Conservation (phyloP, 805 yeast species). For the Pachysolen tannophilus region DNA sequence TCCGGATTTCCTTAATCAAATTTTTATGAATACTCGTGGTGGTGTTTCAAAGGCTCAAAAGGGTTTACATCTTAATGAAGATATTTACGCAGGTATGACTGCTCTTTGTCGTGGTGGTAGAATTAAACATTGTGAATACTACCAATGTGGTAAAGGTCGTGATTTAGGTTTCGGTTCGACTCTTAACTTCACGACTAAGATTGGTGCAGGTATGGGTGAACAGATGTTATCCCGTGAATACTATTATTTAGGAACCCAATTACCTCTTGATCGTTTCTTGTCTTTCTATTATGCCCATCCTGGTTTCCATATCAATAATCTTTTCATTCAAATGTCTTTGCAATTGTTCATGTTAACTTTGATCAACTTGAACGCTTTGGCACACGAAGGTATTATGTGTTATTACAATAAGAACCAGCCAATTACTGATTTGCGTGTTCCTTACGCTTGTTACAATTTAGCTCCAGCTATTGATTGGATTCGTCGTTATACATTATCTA, state of each 20-base stretch:
- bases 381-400: constrained; percentile 67
- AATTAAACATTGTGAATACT: constrained; percentile 80
- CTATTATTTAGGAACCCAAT: constrained; percentile 71
- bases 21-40: constrained; percentile 79
- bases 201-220: constrained; percentile 93
- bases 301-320: constrained; percentile 78
- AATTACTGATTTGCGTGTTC: constrained; percentile 55
- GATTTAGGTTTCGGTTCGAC: constrained; percentile 84
- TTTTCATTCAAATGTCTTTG: constrained; percentile 69
- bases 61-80: constrained; percentile 81
- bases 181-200: constrained; percentile 77
- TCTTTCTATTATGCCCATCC: constrained; percentile 83
- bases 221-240: constrained; percentile 82
- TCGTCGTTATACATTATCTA: constrained; percentile 72
- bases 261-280: constrained; percentile 73
- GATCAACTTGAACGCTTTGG: constrained; percentile 64
- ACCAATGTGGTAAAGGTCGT: constrained; percentile 88
- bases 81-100: constrained; percentile 84
- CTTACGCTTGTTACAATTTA: constrained; percentile 68
- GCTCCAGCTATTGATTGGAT: constrained; percentile 75
- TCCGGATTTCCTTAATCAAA: constrained; percentile 74
- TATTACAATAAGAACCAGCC: constrained; percentile 58
- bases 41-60: constrained; percentile 85
- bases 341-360: constrained; percentile 65
- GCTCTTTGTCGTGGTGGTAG: constrained; percentile 80